Evolutionary conservation across 345 rosid species (phyloP).

Genomic region (Salix suchowensis): DNA sequence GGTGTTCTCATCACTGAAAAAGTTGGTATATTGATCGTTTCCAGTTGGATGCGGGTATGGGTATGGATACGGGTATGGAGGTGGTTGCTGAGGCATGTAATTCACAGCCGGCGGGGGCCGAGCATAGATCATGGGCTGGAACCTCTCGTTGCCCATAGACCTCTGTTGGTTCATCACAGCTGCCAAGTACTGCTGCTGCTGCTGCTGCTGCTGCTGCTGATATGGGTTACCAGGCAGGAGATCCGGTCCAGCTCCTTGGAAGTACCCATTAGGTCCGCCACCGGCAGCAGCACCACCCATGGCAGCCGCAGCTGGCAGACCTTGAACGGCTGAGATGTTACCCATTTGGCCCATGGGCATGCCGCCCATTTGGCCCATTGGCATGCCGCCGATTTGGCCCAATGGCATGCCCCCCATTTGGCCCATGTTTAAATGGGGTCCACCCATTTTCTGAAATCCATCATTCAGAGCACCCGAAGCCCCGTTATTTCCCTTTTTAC

Average conservation of each 20-base stretch:
- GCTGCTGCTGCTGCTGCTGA: constrained; percentile 43
- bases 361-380: constrained; percentile 23
- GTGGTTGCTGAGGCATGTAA: constrained; percentile 69
- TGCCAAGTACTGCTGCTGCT: constrained; percentile 53
- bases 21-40: constrained; percentile 41
- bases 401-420: constrained; percentile 29
- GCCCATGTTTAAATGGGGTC: constrained; percentile 40
- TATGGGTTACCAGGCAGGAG: constrained; percentile 66
- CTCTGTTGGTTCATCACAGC: constrained; percentile 89
- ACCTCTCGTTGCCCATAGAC: constrained; percentile 75
- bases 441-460: constrained; percentile 44
- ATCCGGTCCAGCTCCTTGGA: constrained; percentile 61
- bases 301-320: constrained; percentile 59
- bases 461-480: constrained; percentile 34
- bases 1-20: constrained; percentile 86
- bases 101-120: constrained; percentile 80
- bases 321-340: constrained; percentile 64
- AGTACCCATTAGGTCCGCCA: constrained; percentile 32
- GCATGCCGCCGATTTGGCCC: constrained; percentile 6
- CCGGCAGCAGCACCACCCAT: constrained; percentile 39
- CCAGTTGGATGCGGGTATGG: constrained; percentile 34
- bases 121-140: constrained; percentile 92
- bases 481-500: constrained; percentile 41
- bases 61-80: constrained; percentile 42
- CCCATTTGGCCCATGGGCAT: constrained; percentile 27